A percentile compares a stretch with the other conserved stretches of the same genome.
Conservation (phyloP, 2,329 filamentous ascomycete species). For the Fusarium citri region DNA sequence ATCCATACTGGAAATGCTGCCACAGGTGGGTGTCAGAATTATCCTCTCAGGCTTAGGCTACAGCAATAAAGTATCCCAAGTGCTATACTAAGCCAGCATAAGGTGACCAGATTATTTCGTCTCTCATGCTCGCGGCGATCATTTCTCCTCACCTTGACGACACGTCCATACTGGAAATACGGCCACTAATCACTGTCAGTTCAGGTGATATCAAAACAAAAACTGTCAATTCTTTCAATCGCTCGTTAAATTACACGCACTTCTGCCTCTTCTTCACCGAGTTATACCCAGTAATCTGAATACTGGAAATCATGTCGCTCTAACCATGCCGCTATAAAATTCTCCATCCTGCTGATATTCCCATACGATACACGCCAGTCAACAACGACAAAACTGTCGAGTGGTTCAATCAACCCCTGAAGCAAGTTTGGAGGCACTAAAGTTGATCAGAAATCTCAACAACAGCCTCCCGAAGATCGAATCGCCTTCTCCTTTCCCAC, state of each 20-base stretch:
- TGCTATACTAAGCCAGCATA: no score
- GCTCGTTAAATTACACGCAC: conserved; percentile 2
- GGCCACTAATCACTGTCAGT: background rate
- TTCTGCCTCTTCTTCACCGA: background rate
- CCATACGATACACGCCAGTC: background rate
- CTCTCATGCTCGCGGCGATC: no score
- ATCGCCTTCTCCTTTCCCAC: background rate
- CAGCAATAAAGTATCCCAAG: no score
- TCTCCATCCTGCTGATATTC: background rate
- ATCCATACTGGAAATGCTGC: background rate
- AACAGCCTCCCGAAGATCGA: background rate
- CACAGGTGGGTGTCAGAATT: no score
- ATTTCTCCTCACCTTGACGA: no score
- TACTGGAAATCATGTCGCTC: conserved; percentile 10
- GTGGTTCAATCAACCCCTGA: background rate
- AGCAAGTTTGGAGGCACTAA: background rate
- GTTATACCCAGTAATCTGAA: background rate
- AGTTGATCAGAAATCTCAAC: background rate
- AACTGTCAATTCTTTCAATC: background rate
- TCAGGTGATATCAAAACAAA: background rate
- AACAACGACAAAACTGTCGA: background rate
- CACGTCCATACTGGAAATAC: background rate
- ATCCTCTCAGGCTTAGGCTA: no score
- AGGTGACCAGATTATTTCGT: no score
- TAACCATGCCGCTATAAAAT: conserved; percentile 20